These are phyloP conservation scores for Fonsecaea pugnacius DNA, from an alignment of 2,329 filamentous ascomycete species.

Conservation along the genomic window DNA sequence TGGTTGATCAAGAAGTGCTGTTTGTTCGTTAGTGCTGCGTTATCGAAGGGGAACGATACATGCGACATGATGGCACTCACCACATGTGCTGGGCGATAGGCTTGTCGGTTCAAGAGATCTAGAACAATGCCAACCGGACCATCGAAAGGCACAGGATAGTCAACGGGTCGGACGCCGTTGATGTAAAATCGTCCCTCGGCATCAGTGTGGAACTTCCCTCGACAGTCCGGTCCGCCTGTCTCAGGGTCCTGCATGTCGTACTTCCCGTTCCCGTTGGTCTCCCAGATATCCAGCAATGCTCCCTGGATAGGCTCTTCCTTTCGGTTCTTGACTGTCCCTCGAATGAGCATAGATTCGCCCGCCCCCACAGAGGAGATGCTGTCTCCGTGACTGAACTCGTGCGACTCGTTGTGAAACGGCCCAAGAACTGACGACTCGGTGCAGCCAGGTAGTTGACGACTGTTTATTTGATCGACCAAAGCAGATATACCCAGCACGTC, in stretches of 20 bases:
- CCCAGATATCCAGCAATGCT: not conserved
- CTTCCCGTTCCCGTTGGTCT: not conserved
- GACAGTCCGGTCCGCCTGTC: not conserved
- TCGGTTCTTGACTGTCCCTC: not conserved
- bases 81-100: constrained; percentile 9
- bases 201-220: not conserved
- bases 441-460: not conserved
- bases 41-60: not conserved
- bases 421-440: not conserved
- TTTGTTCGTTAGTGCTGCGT: not conserved
- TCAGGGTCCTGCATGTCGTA: not conserved
- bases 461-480: constrained; percentile 6
- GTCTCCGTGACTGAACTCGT: not conserved
- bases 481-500: constrained; percentile 6
- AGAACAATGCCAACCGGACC: constrained; percentile 7
- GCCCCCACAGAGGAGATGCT: not conserved
- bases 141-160: constrained; percentile 7
- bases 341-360: not conserved
- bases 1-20: not conserved
- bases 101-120: constrained; percentile 5
- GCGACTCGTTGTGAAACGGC: constrained; percentile 2
- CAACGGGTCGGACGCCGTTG: not conserved
- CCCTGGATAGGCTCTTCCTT: not conserved
- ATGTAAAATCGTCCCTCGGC: not conserved
- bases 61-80: not conserved